A percentile compares a stretch with the other conserved stretches of the same genome.
phyloP scores from a whole-genome alignment of 2,329 filamentous ascomycete species.

The Neonectria hederae region DNA sequence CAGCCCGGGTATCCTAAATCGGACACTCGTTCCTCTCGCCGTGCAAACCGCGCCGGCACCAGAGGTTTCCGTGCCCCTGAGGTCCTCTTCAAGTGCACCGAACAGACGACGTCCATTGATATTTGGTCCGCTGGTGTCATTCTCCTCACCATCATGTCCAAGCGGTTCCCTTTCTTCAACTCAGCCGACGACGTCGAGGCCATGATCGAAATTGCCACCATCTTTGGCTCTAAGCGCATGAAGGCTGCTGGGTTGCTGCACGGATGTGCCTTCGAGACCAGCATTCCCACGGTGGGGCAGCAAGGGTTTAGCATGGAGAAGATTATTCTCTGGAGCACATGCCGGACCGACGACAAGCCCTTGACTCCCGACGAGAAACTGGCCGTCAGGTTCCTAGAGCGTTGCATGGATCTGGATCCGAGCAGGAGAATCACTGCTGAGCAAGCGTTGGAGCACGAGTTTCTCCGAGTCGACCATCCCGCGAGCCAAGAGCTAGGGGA shows the following conservation, averaged over 20 bases:
- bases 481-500: constrained; percentile 47
- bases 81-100: constrained; percentile 95
- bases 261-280: constrained; percentile 91
- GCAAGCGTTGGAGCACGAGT: constrained; percentile 78
- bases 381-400: constrained; percentile 75
- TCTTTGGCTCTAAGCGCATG: constrained; percentile 90
- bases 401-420: constrained; percentile 81
- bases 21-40: constrained; percentile 85
- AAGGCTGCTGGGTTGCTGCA: constrained; percentile 83
- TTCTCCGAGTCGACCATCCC: constrained; percentile 57
- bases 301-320: constrained; percentile 90
- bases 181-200: constrained; percentile 98
- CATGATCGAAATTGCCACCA: constrained; percentile 95
- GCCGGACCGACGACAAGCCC: constrained; percentile 68
- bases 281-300: constrained; percentile 87
- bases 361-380: constrained; percentile 75
- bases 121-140: constrained; percentile 99
- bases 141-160: constrained; percentile 89
- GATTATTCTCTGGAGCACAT: constrained; percentile 95
- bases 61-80: constrained; percentile 96
- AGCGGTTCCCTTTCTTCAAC: constrained; percentile 98
- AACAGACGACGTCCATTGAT: constrained; percentile 93
- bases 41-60: constrained; percentile 94
- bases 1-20: constrained; percentile 84
- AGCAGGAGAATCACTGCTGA: constrained; percentile 76